A percentile compares a stretch with the other conserved stretches of the same genome.
Evolutionary conservation across 768 basidiomycete species (phyloP).

Genomic region (Epithele typhae): DNA sequence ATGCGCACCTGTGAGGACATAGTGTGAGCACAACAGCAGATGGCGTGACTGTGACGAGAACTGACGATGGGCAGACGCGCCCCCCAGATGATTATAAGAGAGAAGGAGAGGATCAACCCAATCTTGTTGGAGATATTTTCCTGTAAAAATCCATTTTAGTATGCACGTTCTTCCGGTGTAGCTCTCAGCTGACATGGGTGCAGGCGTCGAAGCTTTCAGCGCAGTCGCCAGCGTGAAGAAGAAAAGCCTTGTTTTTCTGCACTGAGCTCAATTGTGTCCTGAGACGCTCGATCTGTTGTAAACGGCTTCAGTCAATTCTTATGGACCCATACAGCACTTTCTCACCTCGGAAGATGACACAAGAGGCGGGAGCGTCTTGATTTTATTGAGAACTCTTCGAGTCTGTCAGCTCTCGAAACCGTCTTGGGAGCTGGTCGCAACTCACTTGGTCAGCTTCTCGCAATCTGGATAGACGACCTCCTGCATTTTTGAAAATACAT

Average conservation of each 20-base stretch:
- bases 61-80: slow-evolving; percentile 87
- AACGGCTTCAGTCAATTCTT: background rate
- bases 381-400: slow-evolving; percentile 70
- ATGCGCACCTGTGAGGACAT: slow-evolving; percentile 56
- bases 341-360: slow-evolving; percentile 90
- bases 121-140: slow-evolving; percentile 87
- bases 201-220: slow-evolving; percentile 95
- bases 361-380: slow-evolving; percentile 77
- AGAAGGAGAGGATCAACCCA: slow-evolving; percentile 90
- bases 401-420: too few species aligned
- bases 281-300: slow-evolving; percentile 83
- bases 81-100: slow-evolving; percentile 92
- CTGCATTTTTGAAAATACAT: slow-evolving; percentile 29
- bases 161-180: background rate
- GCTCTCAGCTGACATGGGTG: slow-evolving; percentile 49
- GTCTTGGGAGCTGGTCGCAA: too few species aligned
- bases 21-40: slow-evolving; percentile 4
- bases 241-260: slow-evolving; percentile 83
- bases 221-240: slow-evolving; percentile 97
- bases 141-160: too few species aligned
- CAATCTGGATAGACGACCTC: slow-evolving; percentile 70
- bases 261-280: slow-evolving; percentile 76
- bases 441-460: slow-evolving; percentile 50
- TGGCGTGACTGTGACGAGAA: slow-evolving; percentile 7
- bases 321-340: background rate